Base-by-base conservation (phyloP, 108 stramenopile species). In the Heterococcus sp. region DNA sequence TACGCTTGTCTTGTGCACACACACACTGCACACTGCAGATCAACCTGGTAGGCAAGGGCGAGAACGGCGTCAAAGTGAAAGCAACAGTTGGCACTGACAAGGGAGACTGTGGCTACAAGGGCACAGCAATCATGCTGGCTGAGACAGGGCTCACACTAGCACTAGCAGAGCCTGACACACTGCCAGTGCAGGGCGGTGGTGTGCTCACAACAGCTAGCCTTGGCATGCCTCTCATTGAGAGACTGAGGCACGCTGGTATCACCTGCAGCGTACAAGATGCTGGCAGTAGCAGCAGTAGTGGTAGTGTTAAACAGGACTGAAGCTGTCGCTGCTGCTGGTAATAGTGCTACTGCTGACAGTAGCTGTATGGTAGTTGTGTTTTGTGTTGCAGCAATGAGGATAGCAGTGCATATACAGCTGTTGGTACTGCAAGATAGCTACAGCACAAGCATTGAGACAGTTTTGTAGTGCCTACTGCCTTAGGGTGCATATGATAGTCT, bases 161-260 rank as follows among this genome's bases (percentile, higher is more conserved):
- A 30, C 71, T 81, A 37, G 79, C 65, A 37, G 65, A 2, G 69
- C 68, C 31, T 37, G 68, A 21, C 32, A 68, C 35, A 21, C 35
- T 81, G 31, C 64, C 38, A 32, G 34, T 0, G n/a, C 65, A 70
- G 69, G 32, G 72, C 71, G 32, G 27, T 29, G 79, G 79, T 38
- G 36, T 81, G 3, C 63, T 81, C 5, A 81, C 79, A 1, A 81
- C 79, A 1, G 79, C 79, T 4, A 32, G 64, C 26, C 72, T 81
- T 71, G 79, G 79, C 34, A 40, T 39, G 70, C 79, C 79, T 1
- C 79, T 81, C 26, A 14, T 73, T 65, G 79, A 81, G 63, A 69
- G 79, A 38, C 1, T 81, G 37, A 35, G 74, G 26, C 33, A 31
- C n/a, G 69, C 69, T 0, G 79, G 72, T 11, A 81, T 81, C 72